These are phyloP conservation scores for Kregervanrija delftensis DNA, from an alignment of 805 yeast species.

Conservation along the genomic window DNA sequence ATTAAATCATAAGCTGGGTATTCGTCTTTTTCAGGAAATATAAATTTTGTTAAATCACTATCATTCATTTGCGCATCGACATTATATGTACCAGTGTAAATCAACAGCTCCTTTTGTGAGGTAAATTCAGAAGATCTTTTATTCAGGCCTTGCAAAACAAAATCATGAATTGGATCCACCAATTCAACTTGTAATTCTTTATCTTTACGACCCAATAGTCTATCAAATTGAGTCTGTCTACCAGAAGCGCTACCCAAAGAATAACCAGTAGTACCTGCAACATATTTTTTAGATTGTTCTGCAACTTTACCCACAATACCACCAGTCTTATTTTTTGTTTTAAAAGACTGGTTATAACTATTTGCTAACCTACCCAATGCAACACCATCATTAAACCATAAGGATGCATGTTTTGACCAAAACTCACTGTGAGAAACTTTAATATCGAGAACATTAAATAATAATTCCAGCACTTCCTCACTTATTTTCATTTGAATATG, in stretches of 20 bases:
- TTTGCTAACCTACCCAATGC: conserved; percentile 32
- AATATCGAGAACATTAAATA: conserved; percentile 25
- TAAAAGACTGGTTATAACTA: conserved; percentile 31
- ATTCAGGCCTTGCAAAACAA: conserved; percentile 35
- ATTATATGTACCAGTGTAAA: conserved; percentile 47
- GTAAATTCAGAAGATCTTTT: conserved; percentile 35
- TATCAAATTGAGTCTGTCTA: conserved; percentile 30
- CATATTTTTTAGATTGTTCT: conserved; percentile 7
- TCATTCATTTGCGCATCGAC: conserved; percentile 44
- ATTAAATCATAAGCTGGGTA: conserved; percentile 55
- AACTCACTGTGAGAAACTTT: conserved; percentile 30
- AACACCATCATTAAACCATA: conserved; percentile 44
- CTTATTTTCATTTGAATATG: conserved; percentile 38
- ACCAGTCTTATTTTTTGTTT: conserved; percentile 35
- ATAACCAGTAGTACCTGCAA: conserved; percentile 14
- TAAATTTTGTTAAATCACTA: conserved; percentile 36
- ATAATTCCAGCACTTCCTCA: conserved; percentile 41
- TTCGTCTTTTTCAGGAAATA: conserved; percentile 36
- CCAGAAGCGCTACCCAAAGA: conserved; percentile 15
- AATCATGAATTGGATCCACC: conserved; percentile 50
- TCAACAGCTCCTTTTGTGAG: conserved; percentile 31
- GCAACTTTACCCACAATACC: conserved; percentile 38
- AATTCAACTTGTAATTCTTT: conserved; percentile 38
- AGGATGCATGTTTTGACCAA: conserved; percentile 33
- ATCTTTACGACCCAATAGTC: conserved; percentile 41